A percentile compares a stretch with the other conserved stretches of the same genome.
phyloP scores from a whole-genome alignment of 345 rosid species.

The Acer campestre region DNA sequence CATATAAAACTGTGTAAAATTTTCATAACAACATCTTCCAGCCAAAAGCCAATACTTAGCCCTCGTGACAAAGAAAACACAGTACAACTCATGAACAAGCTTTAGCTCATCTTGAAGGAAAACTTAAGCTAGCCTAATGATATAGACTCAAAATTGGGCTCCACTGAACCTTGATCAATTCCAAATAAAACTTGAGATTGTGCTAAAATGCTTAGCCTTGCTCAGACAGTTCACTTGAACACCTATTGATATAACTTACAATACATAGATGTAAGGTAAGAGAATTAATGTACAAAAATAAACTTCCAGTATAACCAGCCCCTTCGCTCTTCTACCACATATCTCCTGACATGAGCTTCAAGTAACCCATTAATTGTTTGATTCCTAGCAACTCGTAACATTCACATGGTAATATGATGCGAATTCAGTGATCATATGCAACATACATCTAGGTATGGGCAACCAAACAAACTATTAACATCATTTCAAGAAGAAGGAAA shows the following conservation, averaged over 20 bases:
- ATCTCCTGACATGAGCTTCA: conserved; percentile 3
- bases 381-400: not conserved
- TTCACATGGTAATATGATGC: not conserved
- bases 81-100: not conserved
- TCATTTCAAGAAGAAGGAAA: not conserved
- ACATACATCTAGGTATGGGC: not conserved
- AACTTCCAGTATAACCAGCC: not conserved
- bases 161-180: conserved; percentile 5
- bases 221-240: not conserved
- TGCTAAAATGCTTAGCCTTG: not conserved
- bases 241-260: not conserved
- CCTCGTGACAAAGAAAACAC: not conserved
- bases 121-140: conserved; percentile 3
- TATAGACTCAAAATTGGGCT: not conserved
- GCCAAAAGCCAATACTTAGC: not conserved
- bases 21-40: not conserved
- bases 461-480: not conserved
- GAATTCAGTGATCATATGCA: conserved; percentile 3
- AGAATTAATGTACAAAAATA: not conserved
- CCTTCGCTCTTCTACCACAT: not conserved
- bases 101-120: conserved; percentile 12
- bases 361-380: not conserved
- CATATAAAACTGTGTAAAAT: not conserved
- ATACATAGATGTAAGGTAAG: not conserved
- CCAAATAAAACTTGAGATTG: not conserved